Evolutionary conservation across 345 rosid species (phyloP).

Genomic region (Hibiscus mutabilis): DNA sequence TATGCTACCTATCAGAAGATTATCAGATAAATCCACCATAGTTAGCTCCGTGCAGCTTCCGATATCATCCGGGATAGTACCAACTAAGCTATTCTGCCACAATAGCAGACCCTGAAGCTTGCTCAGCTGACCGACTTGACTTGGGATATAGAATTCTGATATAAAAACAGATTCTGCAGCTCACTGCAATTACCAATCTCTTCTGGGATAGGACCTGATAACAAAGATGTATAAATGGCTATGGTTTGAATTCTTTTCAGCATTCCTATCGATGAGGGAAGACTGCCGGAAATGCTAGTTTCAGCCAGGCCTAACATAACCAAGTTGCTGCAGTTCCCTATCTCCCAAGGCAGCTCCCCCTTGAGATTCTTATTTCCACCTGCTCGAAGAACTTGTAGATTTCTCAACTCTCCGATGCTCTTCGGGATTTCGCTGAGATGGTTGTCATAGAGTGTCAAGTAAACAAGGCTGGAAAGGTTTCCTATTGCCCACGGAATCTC

Average conservation of each 20-base stretch:
- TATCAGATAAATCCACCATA: slow-evolving; percentile 59
- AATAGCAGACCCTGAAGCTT: slow-evolving; percentile 75
- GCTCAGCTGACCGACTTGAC: slow-evolving; percentile 49
- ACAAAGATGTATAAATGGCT: slow-evolving; percentile 63
- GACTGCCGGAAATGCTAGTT: slow-evolving; percentile 79
- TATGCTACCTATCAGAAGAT: slow-evolving; percentile 53
- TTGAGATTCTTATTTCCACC: slow-evolving; percentile 87
- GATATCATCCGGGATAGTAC: slow-evolving; percentile 62
- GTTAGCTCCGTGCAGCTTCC: slow-evolving; percentile 59
- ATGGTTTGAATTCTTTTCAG: slow-evolving; percentile 66
- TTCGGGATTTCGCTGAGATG: slow-evolving; percentile 65
- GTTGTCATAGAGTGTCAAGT: slow-evolving; percentile 69
- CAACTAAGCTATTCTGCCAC: slow-evolving; percentile 93
- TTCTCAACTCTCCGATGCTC: slow-evolving; percentile 56
- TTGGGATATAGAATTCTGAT: slow-evolving; percentile 81
- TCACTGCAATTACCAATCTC: slow-evolving; percentile 77
- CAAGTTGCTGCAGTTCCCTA: slow-evolving; percentile 75
- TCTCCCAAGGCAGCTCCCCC: slow-evolving; percentile 87
- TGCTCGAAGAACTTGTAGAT: slow-evolving; percentile 52
- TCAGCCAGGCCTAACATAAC: slow-evolving; percentile 86
- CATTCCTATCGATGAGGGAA: slow-evolving; percentile 67
- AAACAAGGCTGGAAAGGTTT: slow-evolving; percentile 46
- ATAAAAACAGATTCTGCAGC: slow-evolving; percentile 70
- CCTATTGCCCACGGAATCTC: slow-evolving; percentile 61
- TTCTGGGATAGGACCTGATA: slow-evolving; percentile 73